Conservation (phyloP, 306 rosid species). For the Clitoria ternatea region DNA sequence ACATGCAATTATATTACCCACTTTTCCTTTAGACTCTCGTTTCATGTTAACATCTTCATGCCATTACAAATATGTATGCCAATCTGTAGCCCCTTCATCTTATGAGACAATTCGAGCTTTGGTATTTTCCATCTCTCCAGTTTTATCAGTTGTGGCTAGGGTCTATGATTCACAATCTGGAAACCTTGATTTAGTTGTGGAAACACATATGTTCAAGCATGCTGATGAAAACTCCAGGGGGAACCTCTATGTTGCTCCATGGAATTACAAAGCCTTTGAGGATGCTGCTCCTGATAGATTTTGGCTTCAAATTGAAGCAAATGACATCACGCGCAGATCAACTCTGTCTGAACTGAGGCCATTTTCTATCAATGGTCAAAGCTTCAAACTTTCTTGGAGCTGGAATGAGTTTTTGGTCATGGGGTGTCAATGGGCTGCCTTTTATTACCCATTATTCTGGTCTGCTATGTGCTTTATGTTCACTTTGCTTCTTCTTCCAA, state of each 20-base stretch:
- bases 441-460: conserved; percentile 76
- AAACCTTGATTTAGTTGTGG: conserved; percentile 48
- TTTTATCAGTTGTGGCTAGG: conserved; percentile 60
- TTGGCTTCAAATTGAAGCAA: conserved; percentile 88
- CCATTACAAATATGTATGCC: conserved; percentile 58
- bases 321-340: conserved; percentile 54
- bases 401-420: conserved; percentile 87
- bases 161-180: conserved; percentile 68
- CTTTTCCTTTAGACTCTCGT: conserved; percentile 90
- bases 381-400: conserved; percentile 66
- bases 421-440: conserved; percentile 86
- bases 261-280: conserved; percentile 90
- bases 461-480: conserved; percentile 44
- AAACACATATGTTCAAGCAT: conserved; percentile 51
- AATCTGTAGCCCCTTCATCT: conserved; percentile 41
- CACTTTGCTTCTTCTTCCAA: conserved; percentile 70
- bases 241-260: conserved; percentile 66
- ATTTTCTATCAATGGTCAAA: conserved; percentile 76
- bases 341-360: conserved; percentile 77
- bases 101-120: conserved; percentile 69
- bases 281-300: conserved; percentile 71
- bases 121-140: conserved; percentile 67
- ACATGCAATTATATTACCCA: conserved; percentile 65
- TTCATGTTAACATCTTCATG: conserved; percentile 60
- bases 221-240: conserved; percentile 54